These are phyloP conservation scores for Neofusicoccum sp. DNA, from an alignment of 2,329 filamentous ascomycete genomes.

Conservation along the genomic window DNA sequence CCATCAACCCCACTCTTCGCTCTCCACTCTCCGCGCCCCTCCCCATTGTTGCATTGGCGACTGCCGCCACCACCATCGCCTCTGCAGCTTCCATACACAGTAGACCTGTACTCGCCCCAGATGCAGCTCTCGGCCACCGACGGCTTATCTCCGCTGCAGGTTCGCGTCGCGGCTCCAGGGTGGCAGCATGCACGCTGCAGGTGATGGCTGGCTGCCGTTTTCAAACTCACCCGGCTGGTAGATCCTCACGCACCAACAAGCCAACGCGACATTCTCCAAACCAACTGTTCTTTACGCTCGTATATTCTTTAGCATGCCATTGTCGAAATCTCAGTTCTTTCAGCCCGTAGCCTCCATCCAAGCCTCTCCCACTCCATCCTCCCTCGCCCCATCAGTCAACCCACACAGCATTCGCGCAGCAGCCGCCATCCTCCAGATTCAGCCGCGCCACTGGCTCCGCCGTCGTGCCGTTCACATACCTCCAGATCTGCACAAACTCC, in stretches of 20 bases:
- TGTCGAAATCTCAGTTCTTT: too few species aligned
- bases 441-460: slow-evolving; percentile 20
- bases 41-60: neutral
- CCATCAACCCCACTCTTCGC: neutral
- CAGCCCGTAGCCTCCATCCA: too few species aligned
- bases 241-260: too few species aligned
- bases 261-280: neutral
- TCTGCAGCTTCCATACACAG: neutral
- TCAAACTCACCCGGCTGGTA: too few species aligned
- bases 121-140: too few species aligned
- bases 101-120: neutral
- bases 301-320: too few species aligned
- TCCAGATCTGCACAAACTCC: slow-evolving; percentile 38
- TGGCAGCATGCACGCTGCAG: too few species aligned
- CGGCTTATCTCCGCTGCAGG: too few species aligned
- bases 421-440: slow-evolving; percentile 18
- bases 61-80: neutral
- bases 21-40: neutral
- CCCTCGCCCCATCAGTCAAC: neutral
- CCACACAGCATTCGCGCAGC: slow-evolving; percentile 16
- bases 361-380: neutral
- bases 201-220: too few species aligned
- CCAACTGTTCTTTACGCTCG: too few species aligned
- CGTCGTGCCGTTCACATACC: slow-evolving; percentile 22
- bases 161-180: too few species aligned